Evolutionary conservation across 2,329 filamentous ascomycete species (phyloP).

Genomic region (Ciborinia camelliae): DNA sequence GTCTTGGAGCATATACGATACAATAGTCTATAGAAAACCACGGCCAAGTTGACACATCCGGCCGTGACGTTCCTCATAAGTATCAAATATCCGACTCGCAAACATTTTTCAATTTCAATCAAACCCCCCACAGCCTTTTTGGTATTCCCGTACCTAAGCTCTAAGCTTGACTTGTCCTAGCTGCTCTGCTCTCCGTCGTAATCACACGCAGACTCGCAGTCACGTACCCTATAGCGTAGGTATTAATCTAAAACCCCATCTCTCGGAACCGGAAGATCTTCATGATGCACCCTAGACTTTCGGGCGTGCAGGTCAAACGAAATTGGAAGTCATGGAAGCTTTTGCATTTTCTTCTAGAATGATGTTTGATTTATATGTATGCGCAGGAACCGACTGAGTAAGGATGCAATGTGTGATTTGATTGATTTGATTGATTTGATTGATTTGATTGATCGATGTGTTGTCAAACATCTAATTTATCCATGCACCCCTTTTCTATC

Average conservation of each 20-base stretch:
- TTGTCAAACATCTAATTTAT: slow-evolving; percentile 11
- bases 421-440: background rate
- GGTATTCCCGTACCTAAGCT: background rate
- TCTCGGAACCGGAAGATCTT: slow-evolving; percentile 14
- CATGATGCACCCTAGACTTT: background rate
- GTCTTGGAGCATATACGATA: background rate
- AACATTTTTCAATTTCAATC: slow-evolving; percentile 11
- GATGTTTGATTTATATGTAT: slow-evolving; percentile 12
- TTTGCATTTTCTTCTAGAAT: slow-evolving; percentile 10
- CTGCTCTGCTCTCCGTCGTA: background rate
- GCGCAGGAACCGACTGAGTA: slow-evolving; percentile 14
- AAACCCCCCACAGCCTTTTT: background rate
- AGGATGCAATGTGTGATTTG: background rate
- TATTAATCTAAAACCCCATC: slow-evolving; percentile 1
- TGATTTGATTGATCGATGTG: slow-evolving; percentile 5
- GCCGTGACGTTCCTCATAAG: background rate
- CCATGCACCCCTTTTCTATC: background rate
- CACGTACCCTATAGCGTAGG: background rate
- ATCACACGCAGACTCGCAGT: slow-evolving; percentile 5
- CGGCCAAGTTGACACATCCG: slow-evolving; percentile 2
- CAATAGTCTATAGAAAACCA: background rate
- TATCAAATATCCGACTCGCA: slow-evolving; percentile 12
- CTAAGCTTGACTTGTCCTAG: slow-evolving; percentile 1
- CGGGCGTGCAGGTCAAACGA: background rate
- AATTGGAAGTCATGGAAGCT: slow-evolving; percentile 7